phyloP scores from a whole-genome alignment of 2,329 filamentous ascomycete genomes.

The Paracorniculantispora psalliotae region DNA sequence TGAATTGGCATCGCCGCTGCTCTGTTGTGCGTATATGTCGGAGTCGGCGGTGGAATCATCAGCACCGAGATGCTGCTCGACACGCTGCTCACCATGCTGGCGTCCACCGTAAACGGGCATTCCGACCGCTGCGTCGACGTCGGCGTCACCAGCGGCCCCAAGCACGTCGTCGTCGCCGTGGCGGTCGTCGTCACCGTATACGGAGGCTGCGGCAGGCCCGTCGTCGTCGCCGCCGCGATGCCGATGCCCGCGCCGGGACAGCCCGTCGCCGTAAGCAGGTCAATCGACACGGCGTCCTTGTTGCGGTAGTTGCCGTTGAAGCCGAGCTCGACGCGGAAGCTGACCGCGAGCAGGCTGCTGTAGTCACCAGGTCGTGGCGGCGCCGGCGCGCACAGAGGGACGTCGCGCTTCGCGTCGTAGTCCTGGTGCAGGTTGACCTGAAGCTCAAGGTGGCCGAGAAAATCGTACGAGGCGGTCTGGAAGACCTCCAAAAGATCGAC shows the following conservation, averaged over 20 bases:
- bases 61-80: conserved; percentile 15
- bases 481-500: not conserved
- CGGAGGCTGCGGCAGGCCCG: not conserved
- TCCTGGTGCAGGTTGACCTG: not conserved
- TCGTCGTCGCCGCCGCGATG: not conserved
- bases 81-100: conserved; percentile 15
- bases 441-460: not conserved
- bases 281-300: not conserved
- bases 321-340: not conserved
- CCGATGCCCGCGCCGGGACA: not conserved
- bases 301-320: not conserved
- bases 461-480: not conserved
- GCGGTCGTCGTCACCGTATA: not conserved
- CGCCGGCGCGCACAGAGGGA: not conserved
- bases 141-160: not conserved
- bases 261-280: not conserved
- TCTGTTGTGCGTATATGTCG: not conserved
- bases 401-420: not conserved
- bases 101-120: not conserved
- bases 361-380: not conserved
- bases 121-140: not conserved
- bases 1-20: not conserved
- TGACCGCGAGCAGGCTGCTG: not conserved
- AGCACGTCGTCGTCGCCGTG: not conserved
- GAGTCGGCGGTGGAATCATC: not conserved